Evolutionary conservation across 306 rosid genomes (phyloP).

Genomic region (Vachellia collinsii): DNA sequence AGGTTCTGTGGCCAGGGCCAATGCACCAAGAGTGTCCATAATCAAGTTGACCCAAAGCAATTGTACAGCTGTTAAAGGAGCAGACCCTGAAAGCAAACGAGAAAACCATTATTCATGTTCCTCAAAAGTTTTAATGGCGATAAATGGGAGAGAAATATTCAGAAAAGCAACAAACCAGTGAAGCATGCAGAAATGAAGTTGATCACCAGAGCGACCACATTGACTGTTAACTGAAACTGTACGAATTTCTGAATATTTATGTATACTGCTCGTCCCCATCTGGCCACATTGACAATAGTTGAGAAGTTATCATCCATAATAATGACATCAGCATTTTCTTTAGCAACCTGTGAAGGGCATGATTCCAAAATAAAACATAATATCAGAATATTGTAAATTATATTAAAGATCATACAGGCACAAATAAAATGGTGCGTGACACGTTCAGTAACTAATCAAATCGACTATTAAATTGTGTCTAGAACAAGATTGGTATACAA

Average conservation of each 20-base stretch:
- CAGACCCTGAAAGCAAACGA: slow-evolving; percentile 69
- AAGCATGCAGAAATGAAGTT: slow-evolving; percentile 91
- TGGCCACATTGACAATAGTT: slow-evolving; percentile 83
- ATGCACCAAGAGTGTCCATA: slow-evolving; percentile 98
- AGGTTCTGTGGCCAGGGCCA: slow-evolving; percentile 98
- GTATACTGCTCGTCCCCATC: slow-evolving; percentile 96
- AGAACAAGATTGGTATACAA: too few species aligned
- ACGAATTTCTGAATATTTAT: slow-evolving; percentile 96
- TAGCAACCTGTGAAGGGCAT: slow-evolving; percentile 74
- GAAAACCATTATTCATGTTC: slow-evolving; percentile 13
- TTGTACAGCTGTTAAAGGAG: slow-evolving; percentile 97
- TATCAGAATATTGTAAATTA: slow-evolving; percentile 4
- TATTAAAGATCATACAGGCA: slow-evolving; percentile 17
- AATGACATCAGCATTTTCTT: slow-evolving; percentile 91
- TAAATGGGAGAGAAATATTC: background rate
- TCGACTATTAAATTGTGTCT: too few species aligned
- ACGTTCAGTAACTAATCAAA: background rate
- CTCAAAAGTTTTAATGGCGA: slow-evolving; percentile 28
- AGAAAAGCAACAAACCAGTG: slow-evolving; percentile 62
- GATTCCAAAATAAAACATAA: slow-evolving; percentile 26
- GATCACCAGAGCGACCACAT: slow-evolving; percentile 84
- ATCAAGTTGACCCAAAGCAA: slow-evolving; percentile 98
- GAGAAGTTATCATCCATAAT: slow-evolving; percentile 88
- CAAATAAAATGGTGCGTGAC: slow-evolving; percentile 12
- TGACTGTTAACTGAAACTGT: slow-evolving; percentile 94